A percentile compares a stretch with the other conserved stretches of the same genome.
phyloP scores from a whole-genome alignment of 108 stramenopile genomes.

The Aurantiochytrium sp. region DNA sequence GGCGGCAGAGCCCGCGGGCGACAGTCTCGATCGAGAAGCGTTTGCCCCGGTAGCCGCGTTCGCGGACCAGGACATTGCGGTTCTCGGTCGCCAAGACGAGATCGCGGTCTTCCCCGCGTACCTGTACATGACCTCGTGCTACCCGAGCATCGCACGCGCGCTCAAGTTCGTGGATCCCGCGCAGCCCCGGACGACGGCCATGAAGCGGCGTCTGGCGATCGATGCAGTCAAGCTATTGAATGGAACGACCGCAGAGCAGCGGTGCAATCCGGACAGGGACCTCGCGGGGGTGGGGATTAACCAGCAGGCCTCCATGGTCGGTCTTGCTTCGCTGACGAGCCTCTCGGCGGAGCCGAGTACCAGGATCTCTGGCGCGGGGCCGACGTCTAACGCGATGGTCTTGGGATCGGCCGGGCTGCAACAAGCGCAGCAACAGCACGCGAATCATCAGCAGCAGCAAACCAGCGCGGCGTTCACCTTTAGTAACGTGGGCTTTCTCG shows the following conservation, averaged over 20 bases:
- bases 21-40: too few species aligned
- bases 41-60: background rate
- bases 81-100: background rate
- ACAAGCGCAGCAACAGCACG: too few species aligned
- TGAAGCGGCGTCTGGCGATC: background rate
- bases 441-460: too few species aligned
- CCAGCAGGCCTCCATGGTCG: background rate
- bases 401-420: too few species aligned
- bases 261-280: background rate
- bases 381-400: too few species aligned
- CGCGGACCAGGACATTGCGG: background rate
- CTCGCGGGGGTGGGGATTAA: background rate
- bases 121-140: background rate
- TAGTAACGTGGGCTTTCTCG: background rate
- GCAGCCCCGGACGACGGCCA: background rate
- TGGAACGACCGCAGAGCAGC: background rate
- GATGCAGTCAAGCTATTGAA: background rate
- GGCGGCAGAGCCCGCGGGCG: too few species aligned
- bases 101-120: background rate
- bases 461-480: background rate
- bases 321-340: background rate
- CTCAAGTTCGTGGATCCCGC: background rate
- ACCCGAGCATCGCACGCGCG: background rate
- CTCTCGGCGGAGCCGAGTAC: background rate
- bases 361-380: too few species aligned